Conservation (phyloP, 2,329 filamentous ascomycete genomes). For the Fusarium caatingaense region DNA sequence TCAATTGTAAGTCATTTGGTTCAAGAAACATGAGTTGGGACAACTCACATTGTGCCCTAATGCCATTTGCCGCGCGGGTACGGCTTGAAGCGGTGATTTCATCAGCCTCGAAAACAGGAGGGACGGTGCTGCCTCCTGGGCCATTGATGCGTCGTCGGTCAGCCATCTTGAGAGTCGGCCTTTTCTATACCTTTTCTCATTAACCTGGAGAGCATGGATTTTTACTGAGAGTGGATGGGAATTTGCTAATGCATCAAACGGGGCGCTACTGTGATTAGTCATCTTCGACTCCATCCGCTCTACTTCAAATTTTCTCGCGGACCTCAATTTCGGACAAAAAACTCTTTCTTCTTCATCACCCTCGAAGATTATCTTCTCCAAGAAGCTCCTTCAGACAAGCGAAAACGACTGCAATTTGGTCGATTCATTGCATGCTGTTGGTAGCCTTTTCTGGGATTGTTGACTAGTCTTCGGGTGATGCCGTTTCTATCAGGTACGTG, state of each 20-base stretch:
- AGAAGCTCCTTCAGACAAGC: neutral
- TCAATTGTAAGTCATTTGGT: constrained; percentile 27
- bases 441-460: neutral
- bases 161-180: constrained; percentile 64
- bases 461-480: constrained; percentile 1
- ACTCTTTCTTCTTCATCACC: constrained; percentile 29
- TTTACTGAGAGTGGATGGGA: constrained; percentile 20
- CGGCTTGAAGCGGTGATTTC: constrained; percentile 59
- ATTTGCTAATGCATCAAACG: constrained; percentile 33
- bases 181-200: constrained; percentile 6
- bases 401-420: neutral
- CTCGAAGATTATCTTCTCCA: constrained; percentile 13
- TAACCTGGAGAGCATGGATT: constrained; percentile 33
- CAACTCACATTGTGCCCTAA: constrained; percentile 85
- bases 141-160: constrained; percentile 93
- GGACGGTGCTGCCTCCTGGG: constrained; percentile 78
- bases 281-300: constrained; percentile 29
- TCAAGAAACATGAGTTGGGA: constrained; percentile 2
- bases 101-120: constrained; percentile 75
- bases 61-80: constrained; percentile 72
- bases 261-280: constrained; percentile 34
- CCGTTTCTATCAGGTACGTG: constrained; percentile 41
- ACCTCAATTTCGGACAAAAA: constrained; percentile 1
- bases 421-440: neutral
- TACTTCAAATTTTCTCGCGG: constrained; percentile 41